Base-by-base conservation (phyloP, 1,284 basidiomycete genomes). In the Cryptococcus sp. region DNA sequence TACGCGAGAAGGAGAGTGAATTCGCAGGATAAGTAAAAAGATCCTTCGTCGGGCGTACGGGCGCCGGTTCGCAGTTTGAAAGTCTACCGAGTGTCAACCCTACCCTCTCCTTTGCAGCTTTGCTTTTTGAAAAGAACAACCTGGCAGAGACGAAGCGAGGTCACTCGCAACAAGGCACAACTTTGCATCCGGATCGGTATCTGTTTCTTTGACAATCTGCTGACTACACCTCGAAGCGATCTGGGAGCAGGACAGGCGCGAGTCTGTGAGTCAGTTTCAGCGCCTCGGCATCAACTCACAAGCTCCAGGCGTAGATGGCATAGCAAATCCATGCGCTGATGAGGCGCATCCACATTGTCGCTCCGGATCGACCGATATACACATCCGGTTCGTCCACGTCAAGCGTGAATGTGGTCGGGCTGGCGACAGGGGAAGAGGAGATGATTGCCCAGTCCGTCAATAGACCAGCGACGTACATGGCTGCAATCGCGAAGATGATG, bases 261-360 rank as follows among this genome's bases (percentile, higher is more conserved):
- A 95, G 63, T 3, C 71, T 73, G 57, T 61, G 5, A 36, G 34
- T 36, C 34, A 36, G 34, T 50, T 28, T 16, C 48, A 51, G 40
- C 23, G 7, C 24, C 12, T 7, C 7, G 14, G 18, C 34, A 35
- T 34, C n/a, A 12, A 62, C 65, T 58, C 46, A 69, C 54, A 93
- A 74, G 63, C 87, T 93, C 92, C 91, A 95, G 28, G 81, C 80
- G 69, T 95, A 97, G 42, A 97, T 75, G 36, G 83, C 64, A 74
- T 93, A 86, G 72, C 90, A 95, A 28, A 93, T 79, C 92, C 93
- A 99, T 61, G 87, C 87, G 41, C 89, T 93, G 31, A 97, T 86
- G 39, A 97, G 81, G 5, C 95, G 79, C 88, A 97, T 97, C 94
- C 95, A 98, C 94, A 99, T 98, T 3, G 94, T 91, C 4, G 88